Conservation (phyloP, 2,329 filamentous ascomycete species). For the Pseudocercospora macadamiae region DNA sequence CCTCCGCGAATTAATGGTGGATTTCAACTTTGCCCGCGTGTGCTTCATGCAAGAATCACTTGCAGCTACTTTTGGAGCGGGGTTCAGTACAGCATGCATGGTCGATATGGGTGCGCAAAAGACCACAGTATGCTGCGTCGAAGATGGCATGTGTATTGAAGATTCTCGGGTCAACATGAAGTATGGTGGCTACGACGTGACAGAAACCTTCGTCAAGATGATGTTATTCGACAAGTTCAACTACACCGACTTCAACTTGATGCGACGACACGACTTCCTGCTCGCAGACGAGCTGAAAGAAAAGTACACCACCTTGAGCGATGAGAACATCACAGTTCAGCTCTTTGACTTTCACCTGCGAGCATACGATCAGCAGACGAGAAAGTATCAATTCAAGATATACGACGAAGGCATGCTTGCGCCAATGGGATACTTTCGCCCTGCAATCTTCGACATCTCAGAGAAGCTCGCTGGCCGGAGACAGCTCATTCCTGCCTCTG, state of each 20-base stretch:
- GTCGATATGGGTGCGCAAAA: slow-evolving; percentile 97
- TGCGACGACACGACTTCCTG: slow-evolving; percentile 86
- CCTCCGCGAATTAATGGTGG: slow-evolving; percentile 81
- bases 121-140: slow-evolving; percentile 94
- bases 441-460: slow-evolving; percentile 80
- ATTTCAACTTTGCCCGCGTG: slow-evolving; percentile 85
- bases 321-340: slow-evolving; percentile 86
- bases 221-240: slow-evolving; percentile 96
- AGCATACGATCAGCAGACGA: slow-evolving; percentile 82
- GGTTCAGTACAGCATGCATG: slow-evolving; percentile 90
- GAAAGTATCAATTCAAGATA: slow-evolving; percentile 93
- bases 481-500: slow-evolving; percentile 81
- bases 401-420: slow-evolving; percentile 97
- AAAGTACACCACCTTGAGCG: slow-evolving; percentile 88
- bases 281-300: slow-evolving; percentile 95
- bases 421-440: slow-evolving; percentile 92
- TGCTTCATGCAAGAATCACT: slow-evolving; percentile 97
- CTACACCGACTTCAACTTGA: slow-evolving; percentile 91
- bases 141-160: slow-evolving; percentile 92
- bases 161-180: slow-evolving; percentile 95
- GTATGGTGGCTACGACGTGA: slow-evolving; percentile 89
- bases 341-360: slow-evolving; percentile 88
- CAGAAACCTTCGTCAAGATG: slow-evolving; percentile 95
- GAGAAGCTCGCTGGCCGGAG: slow-evolving; percentile 78
- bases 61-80: slow-evolving; percentile 91